A percentile compares a stretch with the other conserved stretches of the same genome.
phyloP scores from a whole-genome alignment of 1,139 yeast species.

The Geotrichum aggregatum region DNA sequence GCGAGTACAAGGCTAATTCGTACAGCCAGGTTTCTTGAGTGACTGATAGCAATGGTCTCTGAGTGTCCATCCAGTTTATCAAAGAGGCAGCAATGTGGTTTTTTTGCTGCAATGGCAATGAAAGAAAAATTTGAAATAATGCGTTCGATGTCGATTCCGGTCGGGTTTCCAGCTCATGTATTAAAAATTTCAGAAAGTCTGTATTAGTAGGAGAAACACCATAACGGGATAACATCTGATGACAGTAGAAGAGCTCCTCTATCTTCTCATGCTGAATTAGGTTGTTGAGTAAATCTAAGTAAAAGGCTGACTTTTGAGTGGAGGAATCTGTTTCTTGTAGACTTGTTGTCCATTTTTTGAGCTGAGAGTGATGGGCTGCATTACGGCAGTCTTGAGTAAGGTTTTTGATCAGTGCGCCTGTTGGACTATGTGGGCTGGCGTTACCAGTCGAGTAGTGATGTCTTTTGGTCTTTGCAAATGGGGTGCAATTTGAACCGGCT shows the following conservation, averaged over 20 bases:
- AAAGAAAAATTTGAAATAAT: background rate
- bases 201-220: background rate
- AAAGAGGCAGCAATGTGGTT: background rate
- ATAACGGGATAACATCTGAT: background rate
- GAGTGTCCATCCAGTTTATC: background rate
- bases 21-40: conserved; percentile 5
- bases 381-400: conserved; percentile 1
- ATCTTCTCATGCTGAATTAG: background rate
- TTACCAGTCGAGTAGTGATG: too few species aligned
- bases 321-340: background rate
- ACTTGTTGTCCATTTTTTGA: background rate
- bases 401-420: conserved; percentile 1
- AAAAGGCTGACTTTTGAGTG: background rate
- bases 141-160: background rate
- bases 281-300: background rate
- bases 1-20: background rate
- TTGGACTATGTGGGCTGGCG: too few species aligned
- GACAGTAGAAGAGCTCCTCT: background rate
- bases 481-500: too few species aligned
- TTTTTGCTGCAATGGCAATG: background rate
- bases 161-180: background rate
- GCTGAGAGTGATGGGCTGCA: background rate
- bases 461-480: too few species aligned
- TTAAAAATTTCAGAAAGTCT: background rate
- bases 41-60: background rate